A percentile compares a stretch with the other conserved stretches of the same genome.
phyloP scores from a whole-genome alignment of 2,329 filamentous ascomycete species.

The Biscogniauxia mediterranea region DNA sequence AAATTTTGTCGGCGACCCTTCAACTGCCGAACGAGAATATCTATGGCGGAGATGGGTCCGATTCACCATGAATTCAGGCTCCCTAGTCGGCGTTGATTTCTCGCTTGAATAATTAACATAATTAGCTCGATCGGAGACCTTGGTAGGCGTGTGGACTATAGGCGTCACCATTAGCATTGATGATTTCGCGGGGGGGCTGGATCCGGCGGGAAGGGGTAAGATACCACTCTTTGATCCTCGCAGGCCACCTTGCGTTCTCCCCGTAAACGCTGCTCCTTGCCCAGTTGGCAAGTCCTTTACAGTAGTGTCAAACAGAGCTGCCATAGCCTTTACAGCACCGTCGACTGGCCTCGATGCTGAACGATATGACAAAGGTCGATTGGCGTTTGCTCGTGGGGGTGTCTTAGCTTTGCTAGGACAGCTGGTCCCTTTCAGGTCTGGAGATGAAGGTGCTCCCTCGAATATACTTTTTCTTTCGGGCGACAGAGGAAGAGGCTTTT shows the following conservation, averaged over 20 bases:
- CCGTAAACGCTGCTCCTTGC: slow-evolving; percentile 5
- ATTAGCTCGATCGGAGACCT: slow-evolving; percentile 8
- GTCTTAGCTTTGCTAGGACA: slow-evolving; percentile 6
- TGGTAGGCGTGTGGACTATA: slow-evolving; percentile 1
- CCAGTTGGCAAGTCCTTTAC: slow-evolving; percentile 25
- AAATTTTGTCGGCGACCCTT: slow-evolving; percentile 12
- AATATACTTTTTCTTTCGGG: slow-evolving; percentile 16
- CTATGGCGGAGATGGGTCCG: slow-evolving; percentile 1
- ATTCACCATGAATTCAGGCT: neutral
- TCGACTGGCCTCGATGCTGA: slow-evolving; percentile 26
- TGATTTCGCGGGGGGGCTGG: slow-evolving; percentile 14
- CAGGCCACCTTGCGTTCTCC: slow-evolving; percentile 11
- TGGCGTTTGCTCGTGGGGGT: slow-evolving; percentile 8
- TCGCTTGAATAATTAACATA: neutral
- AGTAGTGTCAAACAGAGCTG: slow-evolving; percentile 49
- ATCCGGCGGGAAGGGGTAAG: slow-evolving; percentile 26
- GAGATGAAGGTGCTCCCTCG: slow-evolving; percentile 12
- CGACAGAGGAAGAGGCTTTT: slow-evolving; percentile 11
- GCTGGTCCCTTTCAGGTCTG: neutral
- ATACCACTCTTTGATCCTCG: slow-evolving; percentile 21
- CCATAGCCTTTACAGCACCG: slow-evolving; percentile 48
- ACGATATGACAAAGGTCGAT: slow-evolving; percentile 13
- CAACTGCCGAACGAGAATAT: neutral
- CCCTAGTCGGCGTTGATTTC: slow-evolving; percentile 5
- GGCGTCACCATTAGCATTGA: slow-evolving; percentile 5